Base-by-base conservation (phyloP, 192 early-diverging fungal genomes). In the Linnemannia hyalina region DNA sequence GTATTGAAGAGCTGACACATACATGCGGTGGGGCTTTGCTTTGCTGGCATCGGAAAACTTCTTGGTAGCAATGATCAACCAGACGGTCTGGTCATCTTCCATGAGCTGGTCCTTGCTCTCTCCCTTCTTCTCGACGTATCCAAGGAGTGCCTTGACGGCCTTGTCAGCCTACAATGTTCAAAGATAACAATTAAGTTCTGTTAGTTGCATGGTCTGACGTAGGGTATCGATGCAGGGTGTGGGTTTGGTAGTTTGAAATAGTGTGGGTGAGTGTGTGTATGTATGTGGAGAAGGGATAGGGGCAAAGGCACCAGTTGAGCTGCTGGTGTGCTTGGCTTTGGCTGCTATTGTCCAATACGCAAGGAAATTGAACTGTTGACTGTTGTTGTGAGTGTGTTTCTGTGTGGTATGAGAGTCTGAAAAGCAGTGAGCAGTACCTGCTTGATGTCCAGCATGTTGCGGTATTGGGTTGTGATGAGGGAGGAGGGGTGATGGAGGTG, bases 1-100 rank as follows among this genome's bases (percentile, higher is more conserved):
- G 74, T 69, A 65, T 15, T 32, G 60, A 29, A 3, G 22, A 52
- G n/a, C 26, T 57, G 46, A 60, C 36, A 75, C 82, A 38, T 88
- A 95, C 94, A 97, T 95, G 77, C 92, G 89, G 65, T 89, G 88
- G 40, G 96, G 96, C 88, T 94, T 95, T 69, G 93, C 84, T 63
- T 88, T 92, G 70, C 75, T 70, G 68, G 81, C 90, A 49, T 91
- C 88, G 4, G 94, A 92, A 81, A 95, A 89, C 88, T 91, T 93
- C 89, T 95, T 96, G 70, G 93, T 92, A 35, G 93, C 89, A 36
- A 97, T 82, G 22, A 95, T 87, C 74, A 97, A 77, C 80, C 92
- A 93, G 26, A 96, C 89, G 41, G 47, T 23, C 80, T 95, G 85
- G 52, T 80, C 84, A 4, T 86, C 84, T 44, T 93, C 93, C 18